Evolutionary conservation across 2,329 filamentous ascomycete species (phyloP), one percentile per base, ranked within the genome.

Genomic region (Purpureocillium takamizusanense): DNA sequence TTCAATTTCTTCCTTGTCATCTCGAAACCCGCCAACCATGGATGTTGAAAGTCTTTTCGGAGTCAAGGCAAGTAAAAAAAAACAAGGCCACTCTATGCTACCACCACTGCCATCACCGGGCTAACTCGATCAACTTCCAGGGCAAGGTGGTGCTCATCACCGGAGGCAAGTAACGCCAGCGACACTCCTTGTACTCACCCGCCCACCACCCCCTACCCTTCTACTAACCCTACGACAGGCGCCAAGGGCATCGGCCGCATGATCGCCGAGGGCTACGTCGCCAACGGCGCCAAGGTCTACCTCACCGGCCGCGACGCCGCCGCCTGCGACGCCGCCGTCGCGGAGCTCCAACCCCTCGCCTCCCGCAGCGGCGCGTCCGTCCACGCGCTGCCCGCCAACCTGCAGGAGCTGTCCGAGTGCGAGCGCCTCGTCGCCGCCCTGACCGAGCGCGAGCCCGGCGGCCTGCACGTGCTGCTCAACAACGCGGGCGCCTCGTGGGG

Each of bases 401-500:
- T 83, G 40, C 78, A 81, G 58, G 67, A 72, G 44, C 66, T 76
- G 16, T 59, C 68, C 28, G 74, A 76, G 30, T 73, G 75, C 57
- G 60, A 68, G 46, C 57, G 61, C 18, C 65, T 83, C 15, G 75
- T 70, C 1, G 59, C 62, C 1, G 68, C 74, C 49, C 56, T 83
- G 17, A 49, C 60, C 29, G 59, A 60, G 41, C 60, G 62, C 30
- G 76, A 79, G 51, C 43, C 53, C 48, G 37, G 47, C 46, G 62
- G 66, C 39, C 66, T 83, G 16, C 68, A 83, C 51, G 64, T 83
- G 33, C 68, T 83, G 10, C 67, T 83, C 47, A 81, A 83, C 65
- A 83, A 83, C 62, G 72, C 67, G 33, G 79, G 79, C 46, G 74
- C 72, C 29, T 74, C 76, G 43, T 83, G 78, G 79, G 78, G 77